Conservation (phyloP, 768 basidiomycete species). For the Auricularia auricula-judae region DNA sequence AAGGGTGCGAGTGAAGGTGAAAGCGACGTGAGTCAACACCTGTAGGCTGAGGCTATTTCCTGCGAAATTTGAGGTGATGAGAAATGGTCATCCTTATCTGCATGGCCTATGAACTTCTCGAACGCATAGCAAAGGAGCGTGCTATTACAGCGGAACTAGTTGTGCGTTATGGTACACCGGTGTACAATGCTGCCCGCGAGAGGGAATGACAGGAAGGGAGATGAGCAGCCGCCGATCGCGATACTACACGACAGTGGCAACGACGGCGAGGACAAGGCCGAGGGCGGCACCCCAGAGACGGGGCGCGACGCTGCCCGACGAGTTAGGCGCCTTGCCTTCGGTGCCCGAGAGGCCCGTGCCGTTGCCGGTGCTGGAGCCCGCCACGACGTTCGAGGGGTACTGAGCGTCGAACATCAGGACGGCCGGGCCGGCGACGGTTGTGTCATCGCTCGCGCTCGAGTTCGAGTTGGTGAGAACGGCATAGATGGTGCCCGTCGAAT, state of each 20-base stretch:
- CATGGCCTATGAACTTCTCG: no score
- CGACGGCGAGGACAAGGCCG: not conserved
- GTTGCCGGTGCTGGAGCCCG: not conserved
- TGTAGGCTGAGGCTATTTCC: no score
- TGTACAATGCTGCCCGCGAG: not conserved
- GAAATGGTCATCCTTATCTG: no score
- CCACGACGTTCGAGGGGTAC: not conserved
- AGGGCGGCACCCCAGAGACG: not conserved
- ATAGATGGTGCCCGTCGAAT: constrained; percentile 24
- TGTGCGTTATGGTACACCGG: not conserved
- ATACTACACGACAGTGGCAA: not conserved
- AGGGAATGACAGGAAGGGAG: not conserved
- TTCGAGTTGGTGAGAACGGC: constrained; percentile 23
- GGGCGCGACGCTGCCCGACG: not conserved
- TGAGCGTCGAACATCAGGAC: not conserved
- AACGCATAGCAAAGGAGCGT: no score
- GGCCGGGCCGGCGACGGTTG: constrained; percentile 22
- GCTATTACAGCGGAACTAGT: no score
- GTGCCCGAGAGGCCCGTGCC: not conserved
- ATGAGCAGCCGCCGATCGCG: not conserved
- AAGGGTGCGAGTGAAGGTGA: no score
- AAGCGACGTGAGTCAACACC: no score
- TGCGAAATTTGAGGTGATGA: no score
- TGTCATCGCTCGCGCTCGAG: constrained; percentile 23
- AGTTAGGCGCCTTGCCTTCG: not conserved